These are phyloP conservation scores for Cytidiella melzeri DNA, from an alignment of 768 basidiomycete genomes.

Conservation along the genomic window DNA sequence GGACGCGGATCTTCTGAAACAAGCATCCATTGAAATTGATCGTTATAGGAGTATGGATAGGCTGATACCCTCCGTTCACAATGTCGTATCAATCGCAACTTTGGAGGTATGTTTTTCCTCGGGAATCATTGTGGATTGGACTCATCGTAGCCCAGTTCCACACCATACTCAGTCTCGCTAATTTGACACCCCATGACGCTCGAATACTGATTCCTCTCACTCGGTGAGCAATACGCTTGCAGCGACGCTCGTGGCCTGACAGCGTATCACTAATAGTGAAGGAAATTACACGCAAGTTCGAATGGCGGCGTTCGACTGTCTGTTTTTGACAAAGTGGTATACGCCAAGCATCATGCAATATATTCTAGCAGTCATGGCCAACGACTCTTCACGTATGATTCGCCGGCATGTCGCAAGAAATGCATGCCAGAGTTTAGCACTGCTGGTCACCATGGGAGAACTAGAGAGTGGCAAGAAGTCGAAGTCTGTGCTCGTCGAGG, in stretches of 20 bases:
- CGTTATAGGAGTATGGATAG: constrained; percentile 94
- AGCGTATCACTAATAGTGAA: constrained; percentile 47
- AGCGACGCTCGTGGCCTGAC: not conserved
- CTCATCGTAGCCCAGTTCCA: constrained; percentile 53
- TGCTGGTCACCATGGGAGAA: constrained; percentile 86
- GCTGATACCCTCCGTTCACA: constrained; percentile 90
- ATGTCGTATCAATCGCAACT: constrained; percentile 85
- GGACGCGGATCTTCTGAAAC: constrained; percentile 64
- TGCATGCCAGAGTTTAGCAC: constrained; percentile 80
- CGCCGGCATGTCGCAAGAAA: constrained; percentile 84
- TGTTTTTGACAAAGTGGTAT: constrained; percentile 88
- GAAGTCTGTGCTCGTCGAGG: constrained; percentile 78
- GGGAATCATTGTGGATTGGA: not conserved
- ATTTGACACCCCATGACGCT: constrained; percentile 71
- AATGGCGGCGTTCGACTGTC: constrained; percentile 88
- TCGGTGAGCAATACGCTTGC: constrained; percentile 43
- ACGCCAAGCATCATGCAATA: constrained; percentile 81
- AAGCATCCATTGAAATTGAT: constrained; percentile 77
- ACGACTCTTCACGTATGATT: constrained; percentile 77
- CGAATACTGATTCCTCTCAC: constrained; percentile 83
- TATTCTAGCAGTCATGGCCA: constrained; percentile 77
- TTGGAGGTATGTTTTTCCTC: constrained; percentile 60
- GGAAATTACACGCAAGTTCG: constrained; percentile 93
- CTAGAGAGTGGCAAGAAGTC: constrained; percentile 70
- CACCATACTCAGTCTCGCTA: constrained; percentile 68